phyloP scores from a whole-genome alignment of 768 basidiomycete genomes.

The Lactarius vividus region DNA sequence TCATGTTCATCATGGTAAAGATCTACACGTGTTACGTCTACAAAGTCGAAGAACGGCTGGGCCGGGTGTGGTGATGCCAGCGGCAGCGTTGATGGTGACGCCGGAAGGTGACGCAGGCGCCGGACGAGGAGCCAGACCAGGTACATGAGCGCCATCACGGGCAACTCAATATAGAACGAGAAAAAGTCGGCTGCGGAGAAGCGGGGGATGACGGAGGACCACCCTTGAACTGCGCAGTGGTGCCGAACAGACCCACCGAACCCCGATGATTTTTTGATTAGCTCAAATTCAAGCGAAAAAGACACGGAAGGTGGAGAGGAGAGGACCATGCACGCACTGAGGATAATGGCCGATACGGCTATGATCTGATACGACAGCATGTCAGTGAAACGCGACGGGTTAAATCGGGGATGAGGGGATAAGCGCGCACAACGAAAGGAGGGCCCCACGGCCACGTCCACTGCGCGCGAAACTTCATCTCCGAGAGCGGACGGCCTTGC shows the following conservation, averaged over 20 bases:
- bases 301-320: neutral
- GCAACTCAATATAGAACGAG: slow-evolving; percentile 78
- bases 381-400: slow-evolving; percentile 6
- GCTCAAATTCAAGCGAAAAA: neutral
- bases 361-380: slow-evolving; percentile 47
- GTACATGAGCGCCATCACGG: slow-evolving; percentile 69
- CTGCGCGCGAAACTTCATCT: slow-evolving; percentile 68
- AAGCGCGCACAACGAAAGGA: slow-evolving; percentile 57
- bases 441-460: slow-evolving; percentile 91
- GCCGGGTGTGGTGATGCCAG: slow-evolving; percentile 5
- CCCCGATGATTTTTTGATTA: slow-evolving; percentile 1
- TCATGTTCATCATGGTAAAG: slow-evolving; percentile 56
- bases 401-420: neutral
- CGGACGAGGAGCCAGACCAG: slow-evolving; percentile 48
- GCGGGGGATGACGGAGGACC: slow-evolving; percentile 72
- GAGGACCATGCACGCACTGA: slow-evolving; percentile 45
- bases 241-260: neutral
- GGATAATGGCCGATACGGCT: slow-evolving; percentile 54
- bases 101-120: slow-evolving; percentile 5
- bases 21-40: slow-evolving; percentile 61
- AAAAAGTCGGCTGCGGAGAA: slow-evolving; percentile 69
- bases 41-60: slow-evolving; percentile 51
- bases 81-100: slow-evolving; percentile 5
- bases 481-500: slow-evolving; percentile 64
- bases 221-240: slow-evolving; percentile 74